Conservation (phyloP, 495 filamentous ascomycete species). For the Gamarada debralockiae region DNA sequence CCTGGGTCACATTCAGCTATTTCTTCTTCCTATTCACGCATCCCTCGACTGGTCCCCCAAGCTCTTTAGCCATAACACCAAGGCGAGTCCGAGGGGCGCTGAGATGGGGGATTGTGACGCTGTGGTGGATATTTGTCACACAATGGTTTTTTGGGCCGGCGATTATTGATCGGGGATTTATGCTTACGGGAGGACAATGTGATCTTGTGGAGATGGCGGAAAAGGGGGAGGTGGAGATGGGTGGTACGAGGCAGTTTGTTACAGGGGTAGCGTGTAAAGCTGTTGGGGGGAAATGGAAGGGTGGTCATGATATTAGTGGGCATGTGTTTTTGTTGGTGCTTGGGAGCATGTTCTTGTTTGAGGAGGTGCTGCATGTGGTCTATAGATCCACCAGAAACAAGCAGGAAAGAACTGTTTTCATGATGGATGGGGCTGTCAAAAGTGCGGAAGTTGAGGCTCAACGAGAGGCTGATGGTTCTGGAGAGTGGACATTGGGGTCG, state of each 20-base stretch:
- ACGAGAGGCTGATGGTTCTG: constrained; percentile 14
- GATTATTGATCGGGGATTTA: constrained; percentile 82
- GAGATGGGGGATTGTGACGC: constrained; percentile 68
- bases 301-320: constrained; percentile 90
- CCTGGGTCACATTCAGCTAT: constrained; percentile 77
- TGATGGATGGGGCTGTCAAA: constrained; percentile 56
- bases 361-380: constrained; percentile 69
- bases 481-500: constrained; percentile 37
- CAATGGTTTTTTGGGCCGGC: constrained; percentile 96
- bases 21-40: constrained; percentile 58
- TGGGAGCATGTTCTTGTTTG: constrained; percentile 70
- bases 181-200: constrained; percentile 78
- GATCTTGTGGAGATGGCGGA: constrained; percentile 38
- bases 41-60: constrained; percentile 37
- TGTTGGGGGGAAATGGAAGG: constrained; percentile 76
- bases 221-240: constrained; percentile 24
- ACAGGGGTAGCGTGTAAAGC: constrained; percentile 80
- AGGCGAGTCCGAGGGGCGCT: constrained; percentile 47
- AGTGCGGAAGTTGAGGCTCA: constrained; percentile 38
- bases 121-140: constrained; percentile 75
- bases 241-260: constrained; percentile 37
- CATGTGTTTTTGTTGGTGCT: constrained; percentile 92
- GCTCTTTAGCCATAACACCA: constrained; percentile 29
- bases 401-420: constrained; percentile 56
- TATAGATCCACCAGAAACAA: constrained; percentile 36